Percentiles rank a stretch among this genome's conserved stretches.
These are phyloP conservation scores for Penicillium ochrochloron DNA, from an alignment of 495 filamentous ascomycete species.

Conservation along the genomic window DNA sequence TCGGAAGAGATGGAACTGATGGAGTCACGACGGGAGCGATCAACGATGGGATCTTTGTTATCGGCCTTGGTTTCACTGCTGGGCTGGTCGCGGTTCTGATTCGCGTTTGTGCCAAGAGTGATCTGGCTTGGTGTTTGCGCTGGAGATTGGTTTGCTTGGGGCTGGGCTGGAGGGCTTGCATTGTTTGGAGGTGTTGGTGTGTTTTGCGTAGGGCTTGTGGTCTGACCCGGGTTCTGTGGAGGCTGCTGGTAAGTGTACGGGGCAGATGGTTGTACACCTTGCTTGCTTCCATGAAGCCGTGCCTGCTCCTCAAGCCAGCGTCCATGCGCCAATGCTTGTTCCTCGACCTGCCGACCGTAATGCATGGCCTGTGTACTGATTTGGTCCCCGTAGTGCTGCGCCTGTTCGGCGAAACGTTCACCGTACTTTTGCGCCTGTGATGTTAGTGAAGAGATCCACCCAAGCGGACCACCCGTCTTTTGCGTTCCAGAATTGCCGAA, in stretches of 20 bases:
- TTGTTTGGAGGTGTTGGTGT: constrained; percentile 12
- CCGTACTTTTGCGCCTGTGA: constrained; percentile 51
- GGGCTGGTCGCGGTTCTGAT: constrained; percentile 6
- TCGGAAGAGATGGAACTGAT: constrained; percentile 44
- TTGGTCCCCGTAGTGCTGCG: constrained; percentile 48
- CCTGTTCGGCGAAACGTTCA: constrained; percentile 48
- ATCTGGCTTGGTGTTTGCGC: not conserved
- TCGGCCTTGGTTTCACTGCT: constrained; percentile 5
- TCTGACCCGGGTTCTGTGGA: constrained; percentile 16
- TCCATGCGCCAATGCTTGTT: constrained; percentile 47
- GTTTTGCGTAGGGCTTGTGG: not conserved
- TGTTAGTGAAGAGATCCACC: constrained; percentile 45
- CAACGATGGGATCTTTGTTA: constrained; percentile 14
- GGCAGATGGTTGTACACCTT: constrained; percentile 14
- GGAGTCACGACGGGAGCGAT: constrained; percentile 40
- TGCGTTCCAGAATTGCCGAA: constrained; percentile 25
- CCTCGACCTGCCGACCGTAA: constrained; percentile 48
- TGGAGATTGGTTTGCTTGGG: not conserved
- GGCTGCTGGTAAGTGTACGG: constrained; percentile 10
- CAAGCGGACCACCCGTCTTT: constrained; percentile 37
- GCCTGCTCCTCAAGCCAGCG: constrained; percentile 51
- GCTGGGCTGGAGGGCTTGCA: not conserved
- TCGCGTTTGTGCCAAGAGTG: constrained; percentile 5
- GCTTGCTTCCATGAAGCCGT: constrained; percentile 36
- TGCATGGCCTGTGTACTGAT: constrained; percentile 47